Evolutionary conservation across 202 grass and related monocot genomes (phyloP), one percentile per base, ranked within the genome.

Genomic region (Digitaria exilis): DNA sequence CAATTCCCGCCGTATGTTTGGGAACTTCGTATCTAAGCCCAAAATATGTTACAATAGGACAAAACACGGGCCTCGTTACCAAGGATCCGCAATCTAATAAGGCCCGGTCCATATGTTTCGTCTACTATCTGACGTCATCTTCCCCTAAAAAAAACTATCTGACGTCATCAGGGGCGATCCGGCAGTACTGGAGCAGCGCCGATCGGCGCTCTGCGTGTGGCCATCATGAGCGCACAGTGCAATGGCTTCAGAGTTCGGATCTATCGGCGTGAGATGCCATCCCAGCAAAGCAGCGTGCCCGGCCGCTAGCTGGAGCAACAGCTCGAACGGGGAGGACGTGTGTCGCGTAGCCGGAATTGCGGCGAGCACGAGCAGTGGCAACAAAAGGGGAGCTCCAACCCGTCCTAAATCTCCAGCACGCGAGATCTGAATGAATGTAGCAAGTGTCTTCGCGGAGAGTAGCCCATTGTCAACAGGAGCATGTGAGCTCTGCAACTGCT

Each of bases 401-500:
- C 14, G 17, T 29, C 69, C 5, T n/a, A n/a, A n/a, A n/a, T 24
- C 16, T 50, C 18, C 14, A 30, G 25, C 44, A 31, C 0, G 24
- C 3, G 26, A 63, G 25, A 9, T 65, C 35, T 25, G 60, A n/a
- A n/a, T n/a, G n/a, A n/a, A n/a, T n/a, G 6, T 16, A 17, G 28
- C 13, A 34, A 55, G 4, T 26, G 50, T 4, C 21, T 51, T 43
- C 24, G 28, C 2, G 2, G 18, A n/a, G 9, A 7, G 11, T 41
- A 17, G 10, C 52, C 24, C 16, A 16, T 19, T 59, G 82, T 84
- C 72, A 58, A 84, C 31, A 21, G 12, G 4, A 84, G 49, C 82
- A 35, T 76, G 82, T 76, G 61, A 34, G n/a, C 22, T 24, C 67
- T 56, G 63, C 37, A 26, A 4, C 42, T 52, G 18, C 28, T 7